Base-by-base conservation (phyloP, 192 early-diverging fungal genomes). In the Funneliformis geosporum region DNA sequence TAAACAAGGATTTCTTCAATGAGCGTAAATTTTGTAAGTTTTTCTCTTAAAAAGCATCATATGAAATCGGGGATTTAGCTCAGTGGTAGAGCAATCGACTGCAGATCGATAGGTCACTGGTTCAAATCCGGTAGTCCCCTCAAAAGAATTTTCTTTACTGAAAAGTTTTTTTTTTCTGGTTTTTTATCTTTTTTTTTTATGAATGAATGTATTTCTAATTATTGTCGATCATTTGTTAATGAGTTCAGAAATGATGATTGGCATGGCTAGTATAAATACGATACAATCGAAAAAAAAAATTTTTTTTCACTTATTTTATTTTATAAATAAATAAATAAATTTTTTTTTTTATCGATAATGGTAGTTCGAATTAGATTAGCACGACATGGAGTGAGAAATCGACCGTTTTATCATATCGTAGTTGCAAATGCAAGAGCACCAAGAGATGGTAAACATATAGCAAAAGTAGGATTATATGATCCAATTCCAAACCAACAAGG, bases 321-420 rank as follows among this genome's bases (percentile, higher is more conserved):
- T 55, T 55, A 18, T n/a, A n/a, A n/a, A n/a, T n/a, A n/a, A n/a
- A n/a, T n/a, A n/a, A n/a, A n/a, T n/a, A n/a, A n/a, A n/a, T 55
- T 55, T 55, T 50, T 50, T 50, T 50, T 16, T 65, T 4, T 69
- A 12, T 16, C 47, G 78, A 85, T 42, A 69, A 92, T 92, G 90
- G 92, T 92, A 33, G 90, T 95, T 76, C 90, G 93, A 76, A 92
- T 99, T 82, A 91, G 96, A 61, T 92, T 99, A 71, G 92, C 95
- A 46, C 93, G 95, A 73, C 95, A 94, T 88, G 98, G 98, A n/a
- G 83, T 90, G 43, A 89, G 92, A 80, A 91, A 96, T 82, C 89
- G 93, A 62, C 97, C 96, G 14, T 94, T 96, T 80, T 99, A 94
- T 86, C 96, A 97, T 84, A 95, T 99, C 78, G 96, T 99, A 16